Conservation (phyloP, 1,139 yeast genomes). For the Diutina rugosa region DNA sequence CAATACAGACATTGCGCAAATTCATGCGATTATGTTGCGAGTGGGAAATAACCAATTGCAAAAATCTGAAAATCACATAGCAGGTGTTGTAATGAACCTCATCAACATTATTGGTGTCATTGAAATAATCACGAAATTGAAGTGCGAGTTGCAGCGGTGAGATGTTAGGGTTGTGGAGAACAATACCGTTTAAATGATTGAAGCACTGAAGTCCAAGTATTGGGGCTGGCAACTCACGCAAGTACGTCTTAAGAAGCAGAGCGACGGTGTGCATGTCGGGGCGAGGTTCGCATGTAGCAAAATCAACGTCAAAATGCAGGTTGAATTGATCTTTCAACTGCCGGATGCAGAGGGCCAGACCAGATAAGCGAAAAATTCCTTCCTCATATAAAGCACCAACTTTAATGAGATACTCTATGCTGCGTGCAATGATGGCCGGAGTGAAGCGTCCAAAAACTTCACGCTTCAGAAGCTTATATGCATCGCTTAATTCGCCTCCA, state of each 20-base stretch:
- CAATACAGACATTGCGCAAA: slow-evolving; percentile 64
- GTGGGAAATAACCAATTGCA: slow-evolving; percentile 53
- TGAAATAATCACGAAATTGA: slow-evolving; percentile 19
- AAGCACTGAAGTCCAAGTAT: slow-evolving; percentile 44
- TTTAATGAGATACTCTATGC: slow-evolving; percentile 54
- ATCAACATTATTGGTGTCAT: slow-evolving; percentile 14
- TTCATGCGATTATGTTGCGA: slow-evolving; percentile 73
- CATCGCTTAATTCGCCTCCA: slow-evolving; percentile 50
- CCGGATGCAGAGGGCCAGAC: slow-evolving; percentile 72
- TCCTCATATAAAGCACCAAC: slow-evolving; percentile 74
- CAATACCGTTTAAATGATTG: slow-evolving; percentile 17
- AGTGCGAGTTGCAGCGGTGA: slow-evolving; percentile 16
- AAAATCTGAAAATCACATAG: slow-evolving; percentile 51
- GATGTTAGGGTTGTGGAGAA: slow-evolving; percentile 10
- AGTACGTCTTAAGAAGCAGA: slow-evolving; percentile 61
- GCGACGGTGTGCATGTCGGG: slow-evolving; percentile 70
- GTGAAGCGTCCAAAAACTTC: slow-evolving; percentile 32
- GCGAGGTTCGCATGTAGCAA: slow-evolving; percentile 17
- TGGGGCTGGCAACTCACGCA: slow-evolving; percentile 57
- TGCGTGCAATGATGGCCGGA: slow-evolving; percentile 71
- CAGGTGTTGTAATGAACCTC: slow-evolving; percentile 46
- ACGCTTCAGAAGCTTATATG: slow-evolving; percentile 37
- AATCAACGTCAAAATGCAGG: slow-evolving; percentile 52
- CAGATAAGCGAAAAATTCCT: slow-evolving; percentile 85
- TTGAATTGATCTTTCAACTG: slow-evolving; percentile 61